phyloP scores from a whole-genome alignment of 345 rosid species.

The Luvunga scandens region DNA sequence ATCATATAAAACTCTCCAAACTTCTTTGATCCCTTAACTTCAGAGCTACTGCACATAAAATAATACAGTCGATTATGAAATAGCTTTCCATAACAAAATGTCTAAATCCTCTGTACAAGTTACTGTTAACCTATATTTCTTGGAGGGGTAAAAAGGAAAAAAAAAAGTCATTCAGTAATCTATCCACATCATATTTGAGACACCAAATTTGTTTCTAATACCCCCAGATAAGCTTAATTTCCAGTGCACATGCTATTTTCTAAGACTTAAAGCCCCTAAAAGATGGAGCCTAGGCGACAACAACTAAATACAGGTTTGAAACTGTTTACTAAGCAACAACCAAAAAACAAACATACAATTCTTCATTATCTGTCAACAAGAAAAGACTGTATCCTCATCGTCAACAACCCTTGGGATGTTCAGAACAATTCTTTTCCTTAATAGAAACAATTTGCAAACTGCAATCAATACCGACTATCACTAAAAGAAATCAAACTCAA shows the following conservation, averaged over 20 bases:
- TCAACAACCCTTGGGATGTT: conserved; percentile 32
- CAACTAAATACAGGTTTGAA: conserved; percentile 18
- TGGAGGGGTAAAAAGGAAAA: too few relatives aligned
- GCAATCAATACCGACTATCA: conserved; percentile 13
- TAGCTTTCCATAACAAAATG: neutral
- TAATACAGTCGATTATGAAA: neutral
- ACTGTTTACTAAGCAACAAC: conserved; percentile 21
- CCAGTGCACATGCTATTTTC: conserved; percentile 2
- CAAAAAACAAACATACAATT: conserved; percentile 38
- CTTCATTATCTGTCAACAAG: conserved; percentile 38
- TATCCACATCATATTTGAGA: conserved; percentile 7
- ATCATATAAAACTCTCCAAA: neutral
- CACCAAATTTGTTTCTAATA: neutral
- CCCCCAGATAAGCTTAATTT: neutral
- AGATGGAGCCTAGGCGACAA: neutral
- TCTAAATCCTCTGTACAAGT: neutral
- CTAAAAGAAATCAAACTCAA: conserved; percentile 95
- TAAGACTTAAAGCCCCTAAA: conserved; percentile 6
- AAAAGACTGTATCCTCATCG: conserved; percentile 29
- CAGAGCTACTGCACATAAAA: neutral
- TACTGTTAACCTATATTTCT: neutral
- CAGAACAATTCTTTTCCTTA: conserved; percentile 40
- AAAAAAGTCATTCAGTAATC: neutral
- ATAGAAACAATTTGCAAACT: conserved; percentile 30
- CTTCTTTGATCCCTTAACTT: neutral